These are phyloP conservation scores for Fistulinella prunicolor DNA, from an alignment of 768 basidiomycete species.

Conservation along the genomic window DNA sequence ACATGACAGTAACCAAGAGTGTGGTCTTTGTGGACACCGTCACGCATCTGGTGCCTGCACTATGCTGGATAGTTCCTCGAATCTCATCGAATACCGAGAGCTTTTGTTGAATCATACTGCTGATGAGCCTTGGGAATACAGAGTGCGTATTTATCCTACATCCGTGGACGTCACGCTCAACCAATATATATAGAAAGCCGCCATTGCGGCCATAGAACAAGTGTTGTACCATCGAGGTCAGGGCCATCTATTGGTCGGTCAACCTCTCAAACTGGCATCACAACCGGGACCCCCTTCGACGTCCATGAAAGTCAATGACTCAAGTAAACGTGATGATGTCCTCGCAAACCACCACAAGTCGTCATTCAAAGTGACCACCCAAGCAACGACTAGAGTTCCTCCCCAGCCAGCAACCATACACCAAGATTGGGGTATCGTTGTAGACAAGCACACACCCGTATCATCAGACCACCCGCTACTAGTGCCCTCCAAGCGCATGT, in stretches of 20 bases:
- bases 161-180: constrained; percentile 7
- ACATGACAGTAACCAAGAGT: constrained; percentile 28
- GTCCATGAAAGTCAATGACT: constrained; percentile 11
- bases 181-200: constrained; percentile 46
- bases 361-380: constrained; percentile 1
- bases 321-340: not conserved
- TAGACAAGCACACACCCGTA: not conserved
- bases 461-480: not conserved
- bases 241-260: constrained; percentile 53
- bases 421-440: not conserved
- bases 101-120: constrained; percentile 62
- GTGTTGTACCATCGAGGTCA: constrained; percentile 56
- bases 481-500: constrained; percentile 36
- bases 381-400: not conserved
- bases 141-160: constrained; percentile 42
- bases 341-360: no score
- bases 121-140: constrained; percentile 62
- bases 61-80: constrained; percentile 64
- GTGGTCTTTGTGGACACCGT: constrained; percentile 58
- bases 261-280: constrained; percentile 58
- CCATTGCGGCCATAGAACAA: constrained; percentile 69
- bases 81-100: constrained; percentile 66
- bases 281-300: constrained; percentile 20
- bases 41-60: constrained; percentile 53
- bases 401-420: not conserved